A percentile compares a stretch with the other conserved stretches of the same genome.
Conservation (phyloP, 768 basidiomycete genomes). For the Mycena floridula region DNA sequence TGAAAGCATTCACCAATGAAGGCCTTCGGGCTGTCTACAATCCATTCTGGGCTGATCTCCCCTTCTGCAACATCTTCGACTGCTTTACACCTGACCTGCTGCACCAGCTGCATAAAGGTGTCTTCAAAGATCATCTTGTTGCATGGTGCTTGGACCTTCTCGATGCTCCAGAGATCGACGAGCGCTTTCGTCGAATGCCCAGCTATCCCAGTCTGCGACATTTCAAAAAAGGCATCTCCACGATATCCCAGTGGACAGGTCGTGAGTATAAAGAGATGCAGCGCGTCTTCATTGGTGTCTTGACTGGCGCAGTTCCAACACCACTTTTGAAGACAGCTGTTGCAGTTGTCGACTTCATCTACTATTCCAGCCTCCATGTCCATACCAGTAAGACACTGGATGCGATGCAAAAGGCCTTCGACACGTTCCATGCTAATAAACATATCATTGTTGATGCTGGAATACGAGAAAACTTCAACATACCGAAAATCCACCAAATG, state of each 20-base stretch:
- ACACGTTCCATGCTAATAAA: slow-evolving; percentile 16
- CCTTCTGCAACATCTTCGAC: slow-evolving; percentile 28
- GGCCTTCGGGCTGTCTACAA: slow-evolving; percentile 9
- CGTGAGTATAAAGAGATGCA: slow-evolving; percentile 24
- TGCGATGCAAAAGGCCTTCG: slow-evolving; percentile 8
- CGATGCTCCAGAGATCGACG: slow-evolving; percentile 16
- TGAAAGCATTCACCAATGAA: slow-evolving; percentile 9
- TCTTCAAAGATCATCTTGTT: slow-evolving; percentile 38
- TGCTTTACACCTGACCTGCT: slow-evolving; percentile 34
- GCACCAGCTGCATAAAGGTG: slow-evolving; percentile 42
- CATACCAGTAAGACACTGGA: slow-evolving; percentile 12
- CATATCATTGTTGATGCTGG: slow-evolving; percentile 11
- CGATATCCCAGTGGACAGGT: slow-evolving; percentile 28
- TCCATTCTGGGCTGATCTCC: slow-evolving; percentile 37
- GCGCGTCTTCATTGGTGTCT: slow-evolving; percentile 13
- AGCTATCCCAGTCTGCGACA: slow-evolving; percentile 17
- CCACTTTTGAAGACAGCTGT: slow-evolving; percentile 5
- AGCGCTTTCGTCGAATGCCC: slow-evolving; percentile 19
- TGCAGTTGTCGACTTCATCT: slow-evolving; percentile 20
- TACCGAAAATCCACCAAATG: slow-evolving; percentile 21
- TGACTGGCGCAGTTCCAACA: slow-evolving; percentile 3
- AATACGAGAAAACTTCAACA: slow-evolving; percentile 17
- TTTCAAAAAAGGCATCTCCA: slow-evolving; percentile 27
- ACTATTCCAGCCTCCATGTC: slow-evolving; percentile 7
- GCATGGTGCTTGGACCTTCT: slow-evolving; percentile 24